Conservation (phyloP, 2,329 filamentous ascomycete genomes). For the Aureobasidium leucospermi region DNA sequence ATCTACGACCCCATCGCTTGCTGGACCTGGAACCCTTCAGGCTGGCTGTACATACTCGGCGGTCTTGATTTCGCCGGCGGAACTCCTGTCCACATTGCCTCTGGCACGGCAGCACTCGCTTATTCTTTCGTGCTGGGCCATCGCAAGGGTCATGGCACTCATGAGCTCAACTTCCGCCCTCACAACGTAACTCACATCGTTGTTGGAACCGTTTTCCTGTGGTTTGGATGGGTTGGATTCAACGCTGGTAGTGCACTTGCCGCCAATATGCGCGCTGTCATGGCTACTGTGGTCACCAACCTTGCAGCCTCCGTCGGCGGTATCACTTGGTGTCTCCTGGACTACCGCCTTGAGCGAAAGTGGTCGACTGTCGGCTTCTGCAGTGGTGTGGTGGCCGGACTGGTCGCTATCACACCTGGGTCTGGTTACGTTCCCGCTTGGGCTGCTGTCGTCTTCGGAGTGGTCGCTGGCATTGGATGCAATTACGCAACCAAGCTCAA, state of each 20-base stretch:
- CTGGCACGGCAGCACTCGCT: slow-evolving; percentile 73
- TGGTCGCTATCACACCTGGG: slow-evolving; percentile 82
- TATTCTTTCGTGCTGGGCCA: slow-evolving; percentile 91
- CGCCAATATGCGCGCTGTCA: slow-evolving; percentile 76
- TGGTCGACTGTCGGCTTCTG: slow-evolving; percentile 94
- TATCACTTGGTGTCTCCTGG: slow-evolving; percentile 81
- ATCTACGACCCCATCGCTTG: slow-evolving; percentile 91
- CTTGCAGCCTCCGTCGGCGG: slow-evolving; percentile 76
- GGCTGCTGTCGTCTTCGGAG: slow-evolving; percentile 73
- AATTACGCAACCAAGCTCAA: slow-evolving; percentile 92
- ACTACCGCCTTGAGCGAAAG: slow-evolving; percentile 82
- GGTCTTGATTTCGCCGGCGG: slow-evolving; percentile 85
- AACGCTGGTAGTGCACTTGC: slow-evolving; percentile 77
- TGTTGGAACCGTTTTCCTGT: slow-evolving; percentile 86
- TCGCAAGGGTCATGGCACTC: slow-evolving; percentile 73
- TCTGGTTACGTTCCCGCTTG: slow-evolving; percentile 81
- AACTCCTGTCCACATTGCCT: slow-evolving; percentile 83
- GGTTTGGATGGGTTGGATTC: slow-evolving; percentile 95
- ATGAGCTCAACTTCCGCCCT: slow-evolving; percentile 83
- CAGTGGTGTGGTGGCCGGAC: slow-evolving; percentile 77
- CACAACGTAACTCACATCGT: slow-evolving; percentile 92
- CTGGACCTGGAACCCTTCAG: slow-evolving; percentile 85
- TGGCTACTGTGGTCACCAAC: slow-evolving; percentile 83
- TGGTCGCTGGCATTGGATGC: slow-evolving; percentile 67
- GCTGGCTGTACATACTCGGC: slow-evolving; percentile 74